phyloP scores from a whole-genome alignment of 2,329 filamentous ascomycete genomes.

The Fusarium redolens region DNA sequence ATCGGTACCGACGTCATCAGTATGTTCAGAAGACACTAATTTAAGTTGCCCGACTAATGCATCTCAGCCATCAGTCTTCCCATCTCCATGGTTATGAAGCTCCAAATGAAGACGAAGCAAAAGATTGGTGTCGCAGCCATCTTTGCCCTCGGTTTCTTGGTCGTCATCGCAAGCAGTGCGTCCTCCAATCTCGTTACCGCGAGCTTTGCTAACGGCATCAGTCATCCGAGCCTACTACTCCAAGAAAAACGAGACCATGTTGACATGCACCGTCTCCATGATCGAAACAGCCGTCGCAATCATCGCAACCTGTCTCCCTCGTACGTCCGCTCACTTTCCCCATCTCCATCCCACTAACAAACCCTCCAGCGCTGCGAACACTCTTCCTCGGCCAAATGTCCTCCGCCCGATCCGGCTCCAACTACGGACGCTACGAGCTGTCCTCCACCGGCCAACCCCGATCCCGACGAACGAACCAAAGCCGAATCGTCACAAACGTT shows the following conservation, averaged over 20 bases:
- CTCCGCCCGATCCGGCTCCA: conserved; percentile 28
- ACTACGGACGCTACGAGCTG: conserved; percentile 39
- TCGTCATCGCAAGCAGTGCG: conserved; percentile 48
- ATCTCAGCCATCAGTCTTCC: conserved; percentile 47
- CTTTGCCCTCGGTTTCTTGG: conserved; percentile 48
- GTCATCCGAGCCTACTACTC: conserved; percentile 52
- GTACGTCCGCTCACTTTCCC: conserved; percentile 9
- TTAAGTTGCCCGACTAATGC: neutral
- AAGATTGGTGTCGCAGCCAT: conserved; percentile 49
- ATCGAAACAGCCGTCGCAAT: conserved; percentile 54
- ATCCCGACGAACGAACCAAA: conserved; percentile 36
- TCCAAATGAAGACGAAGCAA: conserved; percentile 49
- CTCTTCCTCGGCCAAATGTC: conserved; percentile 39
- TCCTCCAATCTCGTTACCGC: accelerated
- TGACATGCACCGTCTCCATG: conserved; percentile 54
- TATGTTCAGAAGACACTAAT: conserved; percentile 1
- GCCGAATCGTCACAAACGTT: conserved; percentile 38
- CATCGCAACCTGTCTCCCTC: conserved; percentile 54
- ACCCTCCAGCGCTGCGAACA: conserved; percentile 22
- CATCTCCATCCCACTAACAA: neutral
- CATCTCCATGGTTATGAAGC: conserved; percentile 50
- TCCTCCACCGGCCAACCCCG: conserved; percentile 31
- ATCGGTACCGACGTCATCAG: conserved; percentile 39
- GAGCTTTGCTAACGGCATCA: neutral
- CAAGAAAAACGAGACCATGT: conserved; percentile 50